These are phyloP conservation scores for Populus hybrid DNA, from an alignment of 441 rosid species.

Conservation along the genomic window DNA sequence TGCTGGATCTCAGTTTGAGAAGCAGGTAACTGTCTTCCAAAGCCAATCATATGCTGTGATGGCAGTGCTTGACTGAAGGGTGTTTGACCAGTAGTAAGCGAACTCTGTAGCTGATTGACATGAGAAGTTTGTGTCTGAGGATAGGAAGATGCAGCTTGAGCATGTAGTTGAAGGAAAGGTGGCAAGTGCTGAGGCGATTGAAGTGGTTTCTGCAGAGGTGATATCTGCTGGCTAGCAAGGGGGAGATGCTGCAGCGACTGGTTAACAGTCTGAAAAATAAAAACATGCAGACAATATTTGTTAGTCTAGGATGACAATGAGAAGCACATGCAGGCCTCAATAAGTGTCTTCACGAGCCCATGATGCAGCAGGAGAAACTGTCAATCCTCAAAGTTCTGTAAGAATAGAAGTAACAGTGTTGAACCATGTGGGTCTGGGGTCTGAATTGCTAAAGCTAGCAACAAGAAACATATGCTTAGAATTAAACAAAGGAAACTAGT, in stretches of 20 bases:
- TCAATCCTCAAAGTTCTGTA: slow-evolving; percentile 20
- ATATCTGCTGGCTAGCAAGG: slow-evolving; percentile 53
- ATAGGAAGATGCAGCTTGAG: slow-evolving; percentile 43
- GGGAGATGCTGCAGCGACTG: slow-evolving; percentile 50
- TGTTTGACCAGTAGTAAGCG: slow-evolving; percentile 36
- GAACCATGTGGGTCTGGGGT: background rate
- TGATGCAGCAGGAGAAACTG: slow-evolving; percentile 43
- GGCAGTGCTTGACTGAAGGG: slow-evolving; percentile 47
- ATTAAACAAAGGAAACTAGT: background rate
- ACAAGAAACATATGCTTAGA: background rate
- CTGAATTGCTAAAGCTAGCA: background rate
- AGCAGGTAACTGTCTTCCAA: slow-evolving; percentile 47
- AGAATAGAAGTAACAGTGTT: background rate
- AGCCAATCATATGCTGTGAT: slow-evolving; percentile 47
- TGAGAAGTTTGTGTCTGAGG: slow-evolving; percentile 39
- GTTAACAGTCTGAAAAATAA: slow-evolving; percentile 36
- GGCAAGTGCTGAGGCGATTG: slow-evolving; percentile 60
- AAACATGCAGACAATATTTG: slow-evolving; percentile 10
- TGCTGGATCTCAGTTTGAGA: slow-evolving; percentile 60
- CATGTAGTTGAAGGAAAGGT: slow-evolving; percentile 46
- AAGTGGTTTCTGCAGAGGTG: slow-evolving; percentile 62
- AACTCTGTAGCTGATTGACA: slow-evolving; percentile 35
- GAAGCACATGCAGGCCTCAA: slow-evolving; percentile 10
- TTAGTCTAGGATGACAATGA: slow-evolving; percentile 12
- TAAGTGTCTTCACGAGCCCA: slow-evolving; percentile 38